Evolutionary conservation across 192 early-diverging fungal genomes (phyloP).

Genomic region (Linderina pennispora): DNA sequence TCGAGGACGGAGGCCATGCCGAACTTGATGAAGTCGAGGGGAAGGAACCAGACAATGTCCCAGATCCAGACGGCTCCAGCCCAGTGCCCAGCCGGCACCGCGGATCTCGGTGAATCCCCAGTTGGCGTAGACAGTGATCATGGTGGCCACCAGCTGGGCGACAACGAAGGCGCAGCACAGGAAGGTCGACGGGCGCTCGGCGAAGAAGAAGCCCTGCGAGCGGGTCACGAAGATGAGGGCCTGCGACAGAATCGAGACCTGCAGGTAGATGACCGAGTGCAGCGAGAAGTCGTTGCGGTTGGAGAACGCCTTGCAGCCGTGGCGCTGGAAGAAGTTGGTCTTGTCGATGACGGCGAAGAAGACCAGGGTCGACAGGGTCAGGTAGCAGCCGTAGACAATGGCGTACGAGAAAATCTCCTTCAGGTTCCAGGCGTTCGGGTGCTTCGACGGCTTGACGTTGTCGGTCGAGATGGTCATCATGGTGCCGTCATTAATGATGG

Average conservation of each 20-base stretch:
- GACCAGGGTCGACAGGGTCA: constrained; percentile 73
- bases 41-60: constrained; percentile 75
- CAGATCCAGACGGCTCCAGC: constrained; percentile 71
- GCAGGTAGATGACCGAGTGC: constrained; percentile 75
- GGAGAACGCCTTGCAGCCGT: constrained; percentile 47
- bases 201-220: constrained; percentile 68
- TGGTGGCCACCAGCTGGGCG: constrained; percentile 67
- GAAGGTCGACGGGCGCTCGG: constrained; percentile 65
- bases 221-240: constrained; percentile 74
- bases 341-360: constrained; percentile 62
- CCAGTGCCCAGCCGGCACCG: constrained; percentile 70
- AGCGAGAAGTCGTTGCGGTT: constrained; percentile 58
- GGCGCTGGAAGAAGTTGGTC: constrained; percentile 59
- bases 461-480: constrained; percentile 91
- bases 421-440: constrained; percentile 86
- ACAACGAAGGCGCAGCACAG: constrained; percentile 60
- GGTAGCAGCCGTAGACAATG: constrained; percentile 78
- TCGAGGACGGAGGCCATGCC: constrained; percentile 56
- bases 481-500: constrained; percentile 89
- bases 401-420: constrained; percentile 82
- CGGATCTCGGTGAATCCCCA: constrained; percentile 71
- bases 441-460: constrained; percentile 70
- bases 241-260: constrained; percentile 74
- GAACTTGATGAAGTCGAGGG: constrained; percentile 75
- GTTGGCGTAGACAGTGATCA: constrained; percentile 81